These are phyloP conservation scores for Podospora australis DNA, from an alignment of 495 filamentous ascomycete species.

Conservation along the genomic window DNA sequence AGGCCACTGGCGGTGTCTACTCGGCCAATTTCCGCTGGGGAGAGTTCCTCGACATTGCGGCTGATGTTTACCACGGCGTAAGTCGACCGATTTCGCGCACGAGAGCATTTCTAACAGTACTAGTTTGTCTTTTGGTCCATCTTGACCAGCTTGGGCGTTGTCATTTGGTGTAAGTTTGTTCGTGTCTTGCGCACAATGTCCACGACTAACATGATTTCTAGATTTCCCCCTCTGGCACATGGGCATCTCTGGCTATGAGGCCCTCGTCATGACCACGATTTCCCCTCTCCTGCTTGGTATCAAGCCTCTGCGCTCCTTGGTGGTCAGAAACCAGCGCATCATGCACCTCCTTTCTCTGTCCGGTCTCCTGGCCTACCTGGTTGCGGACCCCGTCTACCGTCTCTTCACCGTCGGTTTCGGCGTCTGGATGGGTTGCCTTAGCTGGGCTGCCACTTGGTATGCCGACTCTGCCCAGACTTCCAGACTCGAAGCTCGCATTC, in stretches of 20 bases:
- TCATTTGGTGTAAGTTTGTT: slow-evolving; percentile 79
- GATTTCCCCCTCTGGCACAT: slow-evolving; percentile 99
- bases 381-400: slow-evolving; percentile 65
- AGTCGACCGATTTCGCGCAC: no score
- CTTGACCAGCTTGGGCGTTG: slow-evolving; percentile 77
- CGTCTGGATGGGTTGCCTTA: slow-evolving; percentile 68
- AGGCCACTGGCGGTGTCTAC: slow-evolving; percentile 63
- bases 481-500: slow-evolving; percentile 72
- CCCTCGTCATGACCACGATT: slow-evolving; percentile 73
- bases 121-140: slow-evolving; percentile 96
- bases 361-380: slow-evolving; percentile 73
- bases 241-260: slow-evolving; percentile 97
- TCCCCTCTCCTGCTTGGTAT: slow-evolving; percentile 79
- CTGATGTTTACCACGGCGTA: slow-evolving; percentile 92
- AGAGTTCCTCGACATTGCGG: slow-evolving; percentile 70
- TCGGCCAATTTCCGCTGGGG: slow-evolving; percentile 64
- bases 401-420: slow-evolving; percentile 76
- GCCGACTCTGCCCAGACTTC: slow-evolving; percentile 67
- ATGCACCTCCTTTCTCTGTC: slow-evolving; percentile 69
- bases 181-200: neutral
- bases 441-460: slow-evolving; percentile 75
- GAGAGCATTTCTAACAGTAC: slow-evolving; percentile 14
- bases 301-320: slow-evolving; percentile 56
- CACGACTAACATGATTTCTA: slow-evolving; percentile 21
- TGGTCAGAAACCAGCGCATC: slow-evolving; percentile 60